Conservation (phyloP, 2,329 filamentous ascomycete species). For the Diaporthe helianthi region DNA sequence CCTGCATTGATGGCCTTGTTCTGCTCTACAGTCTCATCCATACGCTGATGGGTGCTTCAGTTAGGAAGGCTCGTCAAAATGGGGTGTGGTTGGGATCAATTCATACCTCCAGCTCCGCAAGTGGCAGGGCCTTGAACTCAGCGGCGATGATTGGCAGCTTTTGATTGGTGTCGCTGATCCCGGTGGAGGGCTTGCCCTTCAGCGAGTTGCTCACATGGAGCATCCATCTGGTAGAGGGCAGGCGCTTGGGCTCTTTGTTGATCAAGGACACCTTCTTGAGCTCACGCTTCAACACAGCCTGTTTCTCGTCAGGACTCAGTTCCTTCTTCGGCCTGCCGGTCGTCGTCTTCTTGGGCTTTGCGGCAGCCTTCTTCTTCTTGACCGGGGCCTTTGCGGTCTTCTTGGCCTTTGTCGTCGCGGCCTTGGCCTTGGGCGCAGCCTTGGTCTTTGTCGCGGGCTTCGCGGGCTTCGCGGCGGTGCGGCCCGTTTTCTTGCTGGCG, state of each 20-base stretch:
- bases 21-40: constrained; percentile 44
- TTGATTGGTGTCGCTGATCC: constrained; percentile 26
- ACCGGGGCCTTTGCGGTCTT: constrained; percentile 38
- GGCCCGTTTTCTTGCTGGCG: constrained; percentile 27
- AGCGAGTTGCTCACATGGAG: constrained; percentile 46
- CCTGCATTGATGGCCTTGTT: constrained; percentile 52
- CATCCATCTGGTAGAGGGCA: constrained; percentile 46
- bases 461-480: constrained; percentile 37
- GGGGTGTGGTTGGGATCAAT: background rate
- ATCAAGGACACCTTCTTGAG: constrained; percentile 52
- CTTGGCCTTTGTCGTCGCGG: constrained; percentile 34
- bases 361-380: constrained; percentile 35
- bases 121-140: constrained; percentile 50
- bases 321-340: constrained; percentile 43
- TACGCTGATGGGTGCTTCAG: constrained; percentile 42
- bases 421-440: constrained; percentile 31
- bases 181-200: constrained; percentile 37
- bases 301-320: constrained; percentile 49
- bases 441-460: constrained; percentile 37
- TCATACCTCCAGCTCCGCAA: constrained; percentile 54
- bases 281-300: constrained; percentile 43
- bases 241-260: constrained; percentile 44
- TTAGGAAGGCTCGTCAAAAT: background rate
- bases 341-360: constrained; percentile 37
- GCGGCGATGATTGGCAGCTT: constrained; percentile 41